These are phyloP conservation scores for Ettlia oleoabundans DNA, from an alignment of 139 green algal species.

Conservation along the genomic window DNA sequence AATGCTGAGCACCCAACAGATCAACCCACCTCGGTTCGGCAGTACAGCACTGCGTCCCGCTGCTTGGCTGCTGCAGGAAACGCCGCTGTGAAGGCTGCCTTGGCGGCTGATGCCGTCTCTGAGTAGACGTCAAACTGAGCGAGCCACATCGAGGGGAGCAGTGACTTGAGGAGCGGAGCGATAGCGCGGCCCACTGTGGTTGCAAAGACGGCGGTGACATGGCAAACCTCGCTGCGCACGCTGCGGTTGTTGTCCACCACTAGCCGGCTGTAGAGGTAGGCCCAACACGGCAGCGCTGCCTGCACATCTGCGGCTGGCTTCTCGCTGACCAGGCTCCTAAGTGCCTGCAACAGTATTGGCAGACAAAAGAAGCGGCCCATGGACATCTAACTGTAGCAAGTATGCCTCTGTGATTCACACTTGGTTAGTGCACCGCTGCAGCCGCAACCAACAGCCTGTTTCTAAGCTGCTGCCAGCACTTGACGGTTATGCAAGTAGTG, in stretches of 20 bases:
- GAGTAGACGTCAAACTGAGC: conserved; percentile 67
- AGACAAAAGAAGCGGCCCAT: too few species aligned
- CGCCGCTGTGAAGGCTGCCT: conserved; percentile 53
- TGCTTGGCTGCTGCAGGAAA: conserved; percentile 59
- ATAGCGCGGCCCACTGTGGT: conserved; percentile 48
- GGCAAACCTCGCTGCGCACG: conserved; percentile 67
- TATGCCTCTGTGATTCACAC: too few species aligned
- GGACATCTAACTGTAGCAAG: too few species aligned
- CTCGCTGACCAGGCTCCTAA: conserved; percentile 49
- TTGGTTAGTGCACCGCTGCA: too few species aligned
- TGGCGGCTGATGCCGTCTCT: conserved; percentile 68
- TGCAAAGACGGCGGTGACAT: conserved; percentile 55
- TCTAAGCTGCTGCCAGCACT: too few species aligned
- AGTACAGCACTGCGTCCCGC: conserved; percentile 66
- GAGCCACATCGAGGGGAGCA: conserved; percentile 77
- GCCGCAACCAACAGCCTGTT: too few species aligned
- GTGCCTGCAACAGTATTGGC: conserved; percentile 53
- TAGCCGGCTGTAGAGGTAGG: conserved; percentile 71
- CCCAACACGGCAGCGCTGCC: conserved; percentile 69
- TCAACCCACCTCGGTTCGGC: conserved; percentile 44
- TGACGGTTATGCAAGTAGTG: background rate
- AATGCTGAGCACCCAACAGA: background rate
- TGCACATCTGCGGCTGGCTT: conserved; percentile 43
- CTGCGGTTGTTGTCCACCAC: conserved; percentile 68
- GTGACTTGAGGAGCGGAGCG: conserved; percentile 37